phyloP scores from a whole-genome alignment of 768 basidiomycete species.

The Strobilomyces dryophilus region DNA sequence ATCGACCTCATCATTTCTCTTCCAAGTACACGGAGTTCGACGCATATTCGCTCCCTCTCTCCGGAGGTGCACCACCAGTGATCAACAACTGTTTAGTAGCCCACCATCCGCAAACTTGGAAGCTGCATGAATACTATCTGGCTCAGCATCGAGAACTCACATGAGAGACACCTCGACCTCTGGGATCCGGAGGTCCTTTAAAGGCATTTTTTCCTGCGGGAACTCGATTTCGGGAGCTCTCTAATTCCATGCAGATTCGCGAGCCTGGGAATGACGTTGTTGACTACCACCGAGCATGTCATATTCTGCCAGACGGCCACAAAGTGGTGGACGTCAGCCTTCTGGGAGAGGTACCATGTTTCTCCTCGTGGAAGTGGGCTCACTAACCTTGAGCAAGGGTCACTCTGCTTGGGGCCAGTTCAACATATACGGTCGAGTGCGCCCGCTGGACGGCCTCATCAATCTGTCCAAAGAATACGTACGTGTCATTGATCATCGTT shows the following conservation, averaged over 20 bases:
- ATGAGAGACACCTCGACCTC: conserved; percentile 22
- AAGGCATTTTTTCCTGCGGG: conserved; percentile 58
- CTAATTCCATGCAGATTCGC: conserved; percentile 44
- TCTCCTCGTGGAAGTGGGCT: neutral
- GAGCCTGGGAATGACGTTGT: conserved; percentile 38
- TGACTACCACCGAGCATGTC: conserved; percentile 26
- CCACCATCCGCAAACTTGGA: conserved; percentile 89
- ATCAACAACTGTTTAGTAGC: conserved; percentile 76
- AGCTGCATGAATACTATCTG: conserved; percentile 72
- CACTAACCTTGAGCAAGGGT: conserved; percentile 45
- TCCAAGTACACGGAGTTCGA: conserved; percentile 78
- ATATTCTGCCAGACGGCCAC: conserved; percentile 28
- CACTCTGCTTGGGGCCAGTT: conserved; percentile 94
- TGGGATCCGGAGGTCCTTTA: conserved; percentile 58
- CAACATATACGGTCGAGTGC: conserved; percentile 71
- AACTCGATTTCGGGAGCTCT: conserved; percentile 45
- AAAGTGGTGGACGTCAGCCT: conserved; percentile 56
- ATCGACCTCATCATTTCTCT: neutral
- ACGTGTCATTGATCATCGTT: conserved; percentile 19
- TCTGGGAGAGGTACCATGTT: conserved; percentile 58
- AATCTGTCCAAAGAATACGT: conserved; percentile 86
- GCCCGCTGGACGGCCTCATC: conserved; percentile 77
- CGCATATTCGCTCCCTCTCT: conserved; percentile 74
- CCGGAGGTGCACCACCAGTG: conserved; percentile 57
- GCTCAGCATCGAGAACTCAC: conserved; percentile 27